Conservation (phyloP, 1,284 basidiomycete genomes). For the Rhodotorula sp. region DNA sequence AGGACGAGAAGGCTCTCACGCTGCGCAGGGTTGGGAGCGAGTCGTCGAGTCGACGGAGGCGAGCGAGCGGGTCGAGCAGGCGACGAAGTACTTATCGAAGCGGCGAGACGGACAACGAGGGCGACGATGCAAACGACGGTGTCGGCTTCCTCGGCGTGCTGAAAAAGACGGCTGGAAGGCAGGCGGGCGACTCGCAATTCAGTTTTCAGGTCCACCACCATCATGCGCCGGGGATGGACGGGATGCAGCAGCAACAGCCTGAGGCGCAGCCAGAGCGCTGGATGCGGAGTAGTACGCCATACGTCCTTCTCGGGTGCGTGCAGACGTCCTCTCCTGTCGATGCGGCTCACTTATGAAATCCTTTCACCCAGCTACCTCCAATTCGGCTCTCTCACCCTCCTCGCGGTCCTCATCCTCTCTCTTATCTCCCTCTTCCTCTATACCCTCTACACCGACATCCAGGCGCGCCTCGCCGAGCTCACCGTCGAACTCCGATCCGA, state of each 20-base stretch:
- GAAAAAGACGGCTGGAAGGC: constrained; percentile 1
- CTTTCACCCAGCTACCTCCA: constrained; percentile 69
- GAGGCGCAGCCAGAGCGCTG: constrained; percentile 12
- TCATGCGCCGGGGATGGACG: constrained; percentile 12
- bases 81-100: not conserved
- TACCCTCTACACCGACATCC: constrained; percentile 85
- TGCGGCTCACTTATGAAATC: not conserved
- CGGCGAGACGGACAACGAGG: constrained; percentile 22
- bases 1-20: not conserved
- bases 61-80: not conserved
- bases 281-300: constrained; percentile 50
- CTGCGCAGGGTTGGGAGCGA: not conserved
- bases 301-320: constrained; percentile 68
- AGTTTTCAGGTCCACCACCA: constrained; percentile 42
- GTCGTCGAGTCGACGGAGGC: not conserved
- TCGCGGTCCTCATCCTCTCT: constrained; percentile 81
- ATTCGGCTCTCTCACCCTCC: constrained; percentile 88
- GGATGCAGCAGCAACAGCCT: not conserved
- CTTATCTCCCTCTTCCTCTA: constrained; percentile 78
- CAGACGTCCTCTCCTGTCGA: too few relatives aligned
- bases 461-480: constrained; percentile 81
- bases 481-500: constrained; percentile 88
- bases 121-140: not conserved
- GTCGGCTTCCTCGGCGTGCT: constrained; percentile 14
- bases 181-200: constrained; percentile 24